phyloP scores from a whole-genome alignment of 768 basidiomycete species.

The Amanita muscaria region DNA sequence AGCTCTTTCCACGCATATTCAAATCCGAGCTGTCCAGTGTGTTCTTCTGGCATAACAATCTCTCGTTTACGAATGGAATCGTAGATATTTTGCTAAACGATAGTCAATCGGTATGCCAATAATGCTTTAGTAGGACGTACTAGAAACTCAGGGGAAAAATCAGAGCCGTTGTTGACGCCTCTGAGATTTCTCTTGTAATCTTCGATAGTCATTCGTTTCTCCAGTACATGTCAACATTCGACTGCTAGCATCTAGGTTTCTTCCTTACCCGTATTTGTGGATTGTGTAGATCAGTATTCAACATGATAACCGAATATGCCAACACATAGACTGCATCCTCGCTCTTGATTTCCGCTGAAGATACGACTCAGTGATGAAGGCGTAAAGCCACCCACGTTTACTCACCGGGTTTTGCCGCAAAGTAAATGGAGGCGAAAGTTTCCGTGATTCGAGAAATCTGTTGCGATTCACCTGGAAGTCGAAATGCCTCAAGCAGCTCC shows the following conservation, averaged over 20 bases:
- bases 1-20: slow-evolving; percentile 99
- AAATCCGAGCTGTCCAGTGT: slow-evolving; percentile 92
- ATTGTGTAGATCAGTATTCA: slow-evolving; percentile 96
- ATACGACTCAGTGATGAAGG: slow-evolving; percentile 8
- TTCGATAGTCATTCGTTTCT: slow-evolving; percentile 96
- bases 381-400: slow-evolving; percentile 6
- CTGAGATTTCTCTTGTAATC: slow-evolving; percentile 89
- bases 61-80: slow-evolving; percentile 92
- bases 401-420: slow-evolving; percentile 74
- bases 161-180: slow-evolving; percentile 79
- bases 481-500: slow-evolving; percentile 86
- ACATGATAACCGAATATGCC: slow-evolving; percentile 93
- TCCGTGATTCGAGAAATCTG: slow-evolving; percentile 93
- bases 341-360: slow-evolving; percentile 70
- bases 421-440: slow-evolving; percentile 87
- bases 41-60: slow-evolving; percentile 97
- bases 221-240: slow-evolving; percentile 4
- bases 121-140: too few relatives aligned
- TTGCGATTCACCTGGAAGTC: slow-evolving; percentile 91
- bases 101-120: slow-evolving; percentile 1
- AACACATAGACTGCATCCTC: slow-evolving; percentile 93
- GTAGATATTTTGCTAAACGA: slow-evolving; percentile 70
- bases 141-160: slow-evolving; percentile 83
- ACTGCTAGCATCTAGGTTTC: slow-evolving; percentile 5
- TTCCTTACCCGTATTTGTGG: slow-evolving; percentile 76